Conservation (phyloP, 169 alveolate genomes). For the Cyclospora cayetanensis region DNA sequence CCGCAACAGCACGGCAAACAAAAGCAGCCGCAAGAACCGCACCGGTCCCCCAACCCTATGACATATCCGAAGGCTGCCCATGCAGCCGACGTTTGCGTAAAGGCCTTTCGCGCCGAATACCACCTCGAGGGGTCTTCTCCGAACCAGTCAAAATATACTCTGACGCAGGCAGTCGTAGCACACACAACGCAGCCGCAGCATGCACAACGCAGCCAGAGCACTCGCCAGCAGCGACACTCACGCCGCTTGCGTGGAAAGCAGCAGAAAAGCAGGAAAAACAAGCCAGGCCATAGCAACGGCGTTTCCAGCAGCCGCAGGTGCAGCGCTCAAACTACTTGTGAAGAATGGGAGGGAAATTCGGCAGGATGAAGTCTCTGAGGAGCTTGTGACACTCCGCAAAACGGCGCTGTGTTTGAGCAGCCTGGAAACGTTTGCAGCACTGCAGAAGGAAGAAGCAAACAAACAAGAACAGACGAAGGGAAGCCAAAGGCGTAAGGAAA, state of each 20-base stretch:
- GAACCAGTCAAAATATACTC: conserved; percentile 72
- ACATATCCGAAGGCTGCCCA: conserved; percentile 98
- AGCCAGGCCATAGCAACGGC: not conserved
- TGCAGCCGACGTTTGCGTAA: conserved; percentile 91
- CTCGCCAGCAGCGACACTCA: not conserved
- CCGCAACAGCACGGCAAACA: not conserved
- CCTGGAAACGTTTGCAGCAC: conserved; percentile 18
- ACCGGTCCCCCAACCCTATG: conserved; percentile 97
- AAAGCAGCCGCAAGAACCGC: not conserved
- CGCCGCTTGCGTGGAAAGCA: not conserved
- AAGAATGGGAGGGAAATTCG: conserved; percentile 33
- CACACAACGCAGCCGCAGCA: conserved; percentile 53
- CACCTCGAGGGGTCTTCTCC: conserved; percentile 87
- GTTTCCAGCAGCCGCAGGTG: not conserved
- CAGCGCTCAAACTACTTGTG: not conserved
- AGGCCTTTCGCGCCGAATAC: conserved; percentile 91
- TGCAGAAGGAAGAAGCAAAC: not conserved
- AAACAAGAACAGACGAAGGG: not conserved
- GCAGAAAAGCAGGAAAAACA: not conserved
- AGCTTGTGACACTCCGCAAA: not conserved
- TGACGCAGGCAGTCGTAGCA: not conserved
- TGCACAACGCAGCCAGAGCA: not conserved
- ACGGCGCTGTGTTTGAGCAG: not conserved
- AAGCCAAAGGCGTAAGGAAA: too few relatives aligned
- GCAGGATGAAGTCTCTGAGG: not conserved